Conservation (phyloP, 805 yeast genomes). For the Metschnikowia borealis region DNA sequence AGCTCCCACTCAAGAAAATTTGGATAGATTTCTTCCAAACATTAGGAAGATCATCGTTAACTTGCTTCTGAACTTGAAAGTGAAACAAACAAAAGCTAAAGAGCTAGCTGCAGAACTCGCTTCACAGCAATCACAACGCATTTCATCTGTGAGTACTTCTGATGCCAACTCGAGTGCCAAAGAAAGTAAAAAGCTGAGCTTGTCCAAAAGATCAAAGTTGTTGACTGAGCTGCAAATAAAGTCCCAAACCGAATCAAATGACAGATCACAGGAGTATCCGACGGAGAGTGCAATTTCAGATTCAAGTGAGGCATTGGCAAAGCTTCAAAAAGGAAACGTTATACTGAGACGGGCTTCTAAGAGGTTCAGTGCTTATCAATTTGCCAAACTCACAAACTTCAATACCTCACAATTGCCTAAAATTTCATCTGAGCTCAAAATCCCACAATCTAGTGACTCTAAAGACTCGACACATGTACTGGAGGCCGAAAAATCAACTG, state of each 20-base stretch:
- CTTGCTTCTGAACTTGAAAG: constrained; percentile 72
- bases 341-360: constrained; percentile 91
- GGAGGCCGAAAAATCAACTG: background rate
- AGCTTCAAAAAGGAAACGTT: constrained; percentile 77
- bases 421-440: constrained; percentile 8
- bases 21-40: constrained; percentile 76
- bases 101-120: constrained; percentile 24
- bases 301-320: constrained; percentile 58
- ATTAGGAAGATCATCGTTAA: constrained; percentile 83
- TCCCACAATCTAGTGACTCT: background rate
- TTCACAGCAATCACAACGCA: background rate
- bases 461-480: background rate
- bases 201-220: background rate
- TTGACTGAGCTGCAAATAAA: constrained; percentile 1
- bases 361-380: constrained; percentile 89
- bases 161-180: background rate
- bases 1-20: constrained; percentile 75
- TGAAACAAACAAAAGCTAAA: constrained; percentile 63
- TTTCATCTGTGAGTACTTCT: background rate
- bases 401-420: constrained; percentile 14
- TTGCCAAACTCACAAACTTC: constrained; percentile 62
- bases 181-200: background rate
- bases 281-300: constrained; percentile 2
- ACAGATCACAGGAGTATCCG: background rate
- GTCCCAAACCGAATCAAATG: background rate